Base-by-base conservation (phyloP, 169 alveolate genomes). In the Plasmodium vinckei region DNA sequence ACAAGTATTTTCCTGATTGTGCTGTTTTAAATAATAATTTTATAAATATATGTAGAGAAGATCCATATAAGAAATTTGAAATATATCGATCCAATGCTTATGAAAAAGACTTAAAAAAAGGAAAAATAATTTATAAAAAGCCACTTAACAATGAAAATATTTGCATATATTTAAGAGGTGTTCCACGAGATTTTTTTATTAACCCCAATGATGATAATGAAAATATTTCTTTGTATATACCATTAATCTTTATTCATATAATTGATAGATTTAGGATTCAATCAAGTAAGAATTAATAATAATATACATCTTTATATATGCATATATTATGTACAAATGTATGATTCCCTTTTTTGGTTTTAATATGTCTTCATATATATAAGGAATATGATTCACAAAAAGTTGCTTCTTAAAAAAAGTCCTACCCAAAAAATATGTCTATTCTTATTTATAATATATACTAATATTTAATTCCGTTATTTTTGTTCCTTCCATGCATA, bases 151-250 rank as follows among this genome's bases (percentile, higher is more conserved):
- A 75, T 67, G 88, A 75, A 75, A 75, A 75, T 27, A 63, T 61
- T 5, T 75, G 88, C 51, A 75, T 75, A 61, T 75, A 75, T 42
- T 49, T 75, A 17, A 53, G 46, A 75, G 75, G 65, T 33, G 42
- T 75, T 17, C 51, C 88, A 51, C 63, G 42, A 75, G 88, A 75
- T 63, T 75, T 49, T 53, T 75, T 75, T 33, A 75, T 75, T 19
- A 75, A 75, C 27, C 88, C 88, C 21, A 75, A 75, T 42, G 88
- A 75, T 56, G 88, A 75, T 13, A 63, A 25, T 49, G 88, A 75
- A 63, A 63, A 67, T 54, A 67, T 75, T 47, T 63, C 63, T 39
- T 53, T 17, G 4, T 75, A 75, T 57, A 75, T 75, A 54, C 88
- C 88, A 46, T 57, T 75, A 17, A 44, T 75, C 42, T 75, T 75